Percentiles rank a stretch among this genome's conserved stretches.
phyloP scores from a whole-genome alignment of 768 basidiomycete genomes.

The Amanita subjunquillea region DNA sequence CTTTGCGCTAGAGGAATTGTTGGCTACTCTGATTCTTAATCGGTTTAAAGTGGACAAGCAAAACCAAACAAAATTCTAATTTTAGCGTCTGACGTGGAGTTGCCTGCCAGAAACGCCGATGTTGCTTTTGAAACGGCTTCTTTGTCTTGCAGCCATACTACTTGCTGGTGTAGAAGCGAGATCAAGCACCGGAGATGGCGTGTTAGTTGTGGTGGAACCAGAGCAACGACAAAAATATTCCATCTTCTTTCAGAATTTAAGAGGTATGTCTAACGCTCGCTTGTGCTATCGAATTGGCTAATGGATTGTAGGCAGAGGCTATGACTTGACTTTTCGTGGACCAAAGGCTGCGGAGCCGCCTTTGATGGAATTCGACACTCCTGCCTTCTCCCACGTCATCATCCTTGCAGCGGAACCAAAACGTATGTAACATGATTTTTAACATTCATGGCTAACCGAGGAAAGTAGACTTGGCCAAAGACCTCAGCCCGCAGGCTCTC shows the following conservation, averaged over 20 bases:
- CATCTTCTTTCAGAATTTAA: slow-evolving; percentile 71
- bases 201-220: slow-evolving; percentile 79
- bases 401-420: slow-evolving; percentile 81
- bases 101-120: slow-evolving; percentile 14
- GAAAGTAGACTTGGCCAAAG: slow-evolving; percentile 49
- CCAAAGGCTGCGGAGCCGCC: slow-evolving; percentile 66
- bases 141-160: slow-evolving; percentile 22
- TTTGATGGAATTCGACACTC: slow-evolving; percentile 59
- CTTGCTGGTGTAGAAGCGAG: slow-evolving; percentile 33
- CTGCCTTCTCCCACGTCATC: slow-evolving; percentile 78
- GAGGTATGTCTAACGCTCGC: slow-evolving; percentile 34
- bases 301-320: slow-evolving; percentile 55
- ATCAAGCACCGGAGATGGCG: slow-evolving; percentile 75
- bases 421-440: slow-evolving; percentile 35
- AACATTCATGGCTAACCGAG: background rate
- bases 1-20: background rate
- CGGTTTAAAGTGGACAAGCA: background rate
- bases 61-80: background rate
- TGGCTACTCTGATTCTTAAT: background rate
- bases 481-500: slow-evolving; percentile 77
- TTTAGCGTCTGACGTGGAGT: slow-evolving; percentile 1
- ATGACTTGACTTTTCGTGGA: slow-evolving; percentile 76
- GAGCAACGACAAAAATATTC: slow-evolving; percentile 64
- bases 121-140: slow-evolving; percentile 25
- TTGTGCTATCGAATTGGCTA: background rate